Evolutionary conservation across 495 filamentous ascomycete genomes (phyloP), one percentile per base, ranked within the genome.

Genomic region (Hypoxylon rickii): DNA sequence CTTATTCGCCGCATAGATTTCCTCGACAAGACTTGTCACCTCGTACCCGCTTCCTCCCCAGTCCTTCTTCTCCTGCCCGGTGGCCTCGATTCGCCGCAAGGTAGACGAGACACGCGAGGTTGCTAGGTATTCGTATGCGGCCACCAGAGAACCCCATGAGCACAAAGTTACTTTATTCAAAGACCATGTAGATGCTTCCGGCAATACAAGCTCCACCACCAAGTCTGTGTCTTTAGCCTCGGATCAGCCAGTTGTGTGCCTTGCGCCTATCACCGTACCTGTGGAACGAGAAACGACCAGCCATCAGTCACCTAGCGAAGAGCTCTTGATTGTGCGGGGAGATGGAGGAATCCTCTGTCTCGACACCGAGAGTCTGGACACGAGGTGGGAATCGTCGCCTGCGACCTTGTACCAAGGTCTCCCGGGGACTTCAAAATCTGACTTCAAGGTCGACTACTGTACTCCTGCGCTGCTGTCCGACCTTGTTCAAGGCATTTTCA

Each of bases 1-100:
- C 19, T 38, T n/a, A 29, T 56, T 52, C 69, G n/a, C n/a, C 57
- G 75, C 53, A 3, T 59, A 95, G 90, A 76, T 95, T 17, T 85
- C 89, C 68, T 87, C 85, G 1, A 84, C 89, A n/a, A 86, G 84
- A 50, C 81, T 92, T 24, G 77, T 93, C 19, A 89, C 90, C 11
- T 93, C 90, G 1, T 95, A 96, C 66, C 87, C 90, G 17, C 75
- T 96, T 43, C 89, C 91, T 33, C 90, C 92, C 15, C 84, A 94
- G 65, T 83, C 88, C 8, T 80, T 78, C 33, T 88, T 96, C 66
- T 86, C 87, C 47, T 90, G 89, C 60, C 76, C 88, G 33, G 85
- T 90, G 51, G 87, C 78, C 70, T 95, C 90, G 5, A 70, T 94
- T 29, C 83, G 89, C 67, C 80, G 76, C 55, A 83, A 84, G 69